Conservation (phyloP, 1,284 basidiomycete species). For the Pterulicium gracile region DNA sequence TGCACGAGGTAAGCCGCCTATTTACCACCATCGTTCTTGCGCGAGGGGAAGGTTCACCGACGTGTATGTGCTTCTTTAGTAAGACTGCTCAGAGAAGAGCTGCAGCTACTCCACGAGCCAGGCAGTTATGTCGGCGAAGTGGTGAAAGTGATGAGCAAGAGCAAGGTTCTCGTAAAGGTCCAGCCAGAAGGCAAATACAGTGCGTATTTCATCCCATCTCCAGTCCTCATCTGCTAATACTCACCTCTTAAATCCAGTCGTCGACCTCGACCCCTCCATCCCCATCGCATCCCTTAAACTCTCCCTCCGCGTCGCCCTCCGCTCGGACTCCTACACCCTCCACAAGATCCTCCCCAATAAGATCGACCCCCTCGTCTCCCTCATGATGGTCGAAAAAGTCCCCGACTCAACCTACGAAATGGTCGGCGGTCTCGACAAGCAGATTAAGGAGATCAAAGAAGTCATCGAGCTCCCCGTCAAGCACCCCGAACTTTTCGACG, state of each 20-base stretch:
- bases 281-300: slow-evolving; percentile 76
- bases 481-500: slow-evolving; percentile 95
- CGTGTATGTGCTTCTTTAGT: too few species aligned
- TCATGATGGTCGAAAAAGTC: slow-evolving; percentile 99
- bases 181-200: slow-evolving; percentile 99
- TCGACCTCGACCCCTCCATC: slow-evolving; percentile 88
- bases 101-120: slow-evolving; percentile 92
- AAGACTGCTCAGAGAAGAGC: slow-evolving; percentile 82
- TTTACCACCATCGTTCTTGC: too few species aligned
- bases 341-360: slow-evolving; percentile 95
- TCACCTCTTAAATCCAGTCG: slow-evolving; percentile 43
- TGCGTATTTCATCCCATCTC: too few species aligned
- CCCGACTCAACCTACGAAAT: slow-evolving; percentile 99
- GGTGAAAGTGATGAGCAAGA: slow-evolving; percentile 99
- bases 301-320: slow-evolving; percentile 87
- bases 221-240: background rate
- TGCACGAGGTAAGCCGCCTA: slow-evolving; percentile 64
- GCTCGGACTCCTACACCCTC: slow-evolving; percentile 91
- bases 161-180: slow-evolving; percentile 96
- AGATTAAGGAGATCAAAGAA: slow-evolving; percentile 99
- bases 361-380: slow-evolving; percentile 88
- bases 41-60: too few species aligned
- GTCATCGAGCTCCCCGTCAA: slow-evolving; percentile 98
- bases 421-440: slow-evolving; percentile 97
- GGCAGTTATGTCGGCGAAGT: slow-evolving; percentile 98